Conservation (phyloP, 306 rosid species). For the Canavalia ensiformis region DNA sequence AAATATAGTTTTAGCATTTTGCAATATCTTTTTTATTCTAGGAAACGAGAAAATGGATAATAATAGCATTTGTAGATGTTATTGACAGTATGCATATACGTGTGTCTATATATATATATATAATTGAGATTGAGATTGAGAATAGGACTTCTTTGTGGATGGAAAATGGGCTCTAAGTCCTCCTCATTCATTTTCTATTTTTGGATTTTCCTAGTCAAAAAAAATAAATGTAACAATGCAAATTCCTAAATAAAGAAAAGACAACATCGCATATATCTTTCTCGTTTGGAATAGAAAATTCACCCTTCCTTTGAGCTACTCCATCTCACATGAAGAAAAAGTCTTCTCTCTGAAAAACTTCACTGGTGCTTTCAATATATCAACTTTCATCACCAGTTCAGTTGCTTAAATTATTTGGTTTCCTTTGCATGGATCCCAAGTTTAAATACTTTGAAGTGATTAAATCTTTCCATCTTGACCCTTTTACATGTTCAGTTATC, state of each 20-base stretch:
- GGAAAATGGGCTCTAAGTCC: too few species aligned
- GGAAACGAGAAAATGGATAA: too few species aligned
- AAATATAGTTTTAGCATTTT: too few species aligned
- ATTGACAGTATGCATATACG: too few species aligned
- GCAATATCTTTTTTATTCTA: too few species aligned
- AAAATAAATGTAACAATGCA: not conserved
- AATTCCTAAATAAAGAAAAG: not conserved
- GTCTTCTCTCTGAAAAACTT: too few species aligned
- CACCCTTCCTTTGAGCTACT: too few species aligned
- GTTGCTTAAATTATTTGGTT: not conserved
- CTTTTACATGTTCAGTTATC: not conserved
- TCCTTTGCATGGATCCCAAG: not conserved
- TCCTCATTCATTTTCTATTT: too few species aligned
- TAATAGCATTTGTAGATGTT: too few species aligned
- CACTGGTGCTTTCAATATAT: not conserved
- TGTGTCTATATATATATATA: too few species aligned
- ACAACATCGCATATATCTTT: not conserved
- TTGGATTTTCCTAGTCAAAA: not conserved
- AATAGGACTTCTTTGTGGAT: too few species aligned
- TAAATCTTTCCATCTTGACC: not conserved
- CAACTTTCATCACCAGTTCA: not conserved
- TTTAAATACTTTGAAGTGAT: conserved; percentile 1
- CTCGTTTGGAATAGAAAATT: not conserved
- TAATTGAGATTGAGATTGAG: too few species aligned
- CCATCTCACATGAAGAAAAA: not conserved